A percentile compares a stretch with the other conserved stretches of the same genome.
phyloP scores from a whole-genome alignment of 148 eudicot species.

The Beta vulgaris region DNA sequence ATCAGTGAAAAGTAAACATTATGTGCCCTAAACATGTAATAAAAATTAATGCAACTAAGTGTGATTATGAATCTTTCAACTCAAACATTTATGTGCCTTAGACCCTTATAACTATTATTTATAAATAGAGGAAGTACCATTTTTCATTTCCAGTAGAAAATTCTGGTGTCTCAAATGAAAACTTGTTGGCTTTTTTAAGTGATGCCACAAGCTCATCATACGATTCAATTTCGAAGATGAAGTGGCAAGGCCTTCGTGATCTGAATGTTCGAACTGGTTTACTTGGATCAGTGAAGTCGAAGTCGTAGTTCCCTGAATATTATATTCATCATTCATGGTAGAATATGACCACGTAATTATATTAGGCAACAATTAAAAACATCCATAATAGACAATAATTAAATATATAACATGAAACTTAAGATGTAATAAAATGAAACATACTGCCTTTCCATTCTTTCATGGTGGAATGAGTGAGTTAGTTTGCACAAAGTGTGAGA shows the following conservation, averaged over 20 bases:
- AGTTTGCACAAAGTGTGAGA: too few species aligned
- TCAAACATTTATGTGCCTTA: too few species aligned
- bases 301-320: not conserved
- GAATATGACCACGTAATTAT: too few species aligned
- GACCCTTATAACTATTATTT: too few species aligned
- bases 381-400: not conserved
- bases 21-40: too few species aligned
- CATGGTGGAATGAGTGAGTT: not conserved
- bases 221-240: not conserved
- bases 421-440: too few species aligned
- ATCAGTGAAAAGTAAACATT: too few species aligned
- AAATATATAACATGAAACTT: too few species aligned
- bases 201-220: not conserved
- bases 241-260: not conserved
- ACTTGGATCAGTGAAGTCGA: not conserved
- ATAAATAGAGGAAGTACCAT: too few species aligned
- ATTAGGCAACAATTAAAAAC: too few species aligned
- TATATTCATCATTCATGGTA: not conserved
- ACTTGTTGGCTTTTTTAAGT: not conserved
- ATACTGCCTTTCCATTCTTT: constrained; percentile 1
- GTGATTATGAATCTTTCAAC: too few species aligned
- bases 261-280: not conserved
- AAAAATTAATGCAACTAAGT: too few species aligned
- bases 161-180: not conserved
- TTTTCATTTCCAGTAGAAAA: not conserved